Evolutionary conservation across 73 alveolate genomes (phyloP).

Genomic region (Urostyla sp.): DNA sequence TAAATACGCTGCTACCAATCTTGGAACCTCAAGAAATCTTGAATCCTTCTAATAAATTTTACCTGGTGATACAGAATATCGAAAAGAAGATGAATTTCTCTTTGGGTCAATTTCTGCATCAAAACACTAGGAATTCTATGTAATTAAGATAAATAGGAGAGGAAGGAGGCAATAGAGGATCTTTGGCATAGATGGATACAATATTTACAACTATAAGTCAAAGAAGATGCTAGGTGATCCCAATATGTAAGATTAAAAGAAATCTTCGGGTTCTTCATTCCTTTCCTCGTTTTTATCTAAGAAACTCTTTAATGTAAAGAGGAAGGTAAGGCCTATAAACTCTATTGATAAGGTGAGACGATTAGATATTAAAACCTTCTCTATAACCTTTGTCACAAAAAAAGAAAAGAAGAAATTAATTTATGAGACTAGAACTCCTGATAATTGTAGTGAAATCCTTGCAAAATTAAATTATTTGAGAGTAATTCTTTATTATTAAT

Average conservation of each 20-base stretch:
- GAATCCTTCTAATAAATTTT: no score
- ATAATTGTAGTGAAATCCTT: conserved; percentile 51
- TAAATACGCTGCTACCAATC: no score
- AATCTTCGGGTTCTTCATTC: conserved; percentile 7
- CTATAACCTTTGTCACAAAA: conserved; percentile 23
- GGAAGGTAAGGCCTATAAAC: conserved; percentile 34
- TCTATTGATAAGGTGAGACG: conserved; percentile 19
- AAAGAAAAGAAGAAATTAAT: conserved; percentile 7
- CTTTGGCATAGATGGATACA: conserved; percentile 70
- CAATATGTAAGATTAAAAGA: no score
- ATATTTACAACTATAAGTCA: conserved; percentile 47
- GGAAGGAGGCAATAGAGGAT: conserved; percentile 68
- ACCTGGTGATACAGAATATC: background rate
- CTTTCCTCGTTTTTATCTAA: conserved; percentile 3
- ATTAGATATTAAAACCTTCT: background rate
- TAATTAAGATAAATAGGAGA: conserved; percentile 59
- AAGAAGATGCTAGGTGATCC: background rate
- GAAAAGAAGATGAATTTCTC: conserved; percentile 59
- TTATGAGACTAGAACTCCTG: conserved; percentile 47
- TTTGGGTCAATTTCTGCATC: conserved; percentile 65
- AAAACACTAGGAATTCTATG: conserved; percentile 62
- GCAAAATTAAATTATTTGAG: conserved; percentile 53
- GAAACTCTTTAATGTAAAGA: conserved; percentile 31
- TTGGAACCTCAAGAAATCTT: no score
- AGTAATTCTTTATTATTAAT: background rate